Evolutionary conservation across 2,329 filamentous ascomycete species (phyloP), one percentile per base, ranked within the genome.

Genomic region (Cladosporium sp.): DNA sequence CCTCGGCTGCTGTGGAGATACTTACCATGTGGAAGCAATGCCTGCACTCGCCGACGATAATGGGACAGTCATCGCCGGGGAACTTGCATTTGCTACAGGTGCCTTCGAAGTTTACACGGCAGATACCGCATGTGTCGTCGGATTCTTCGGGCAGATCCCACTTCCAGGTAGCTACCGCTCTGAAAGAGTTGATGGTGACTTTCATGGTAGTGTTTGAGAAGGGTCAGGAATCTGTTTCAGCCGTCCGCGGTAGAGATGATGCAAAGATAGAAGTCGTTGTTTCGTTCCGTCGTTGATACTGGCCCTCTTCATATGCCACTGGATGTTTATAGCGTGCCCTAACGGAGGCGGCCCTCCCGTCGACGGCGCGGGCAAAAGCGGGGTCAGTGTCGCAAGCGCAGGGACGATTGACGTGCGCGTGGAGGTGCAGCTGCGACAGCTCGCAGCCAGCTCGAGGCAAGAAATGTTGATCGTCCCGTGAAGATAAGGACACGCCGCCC

Each of bases 11-110:
- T 22, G 38, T 34, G 34, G n/a, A 20, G 2, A 15, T 20, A 49
- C 51, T 6, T 75, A 95, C 92, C 90, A 96, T 95, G 75, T 99
- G 94, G 72, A 99, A 99, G 63, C 91, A 96, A 74, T 99, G 94
- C 5, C 92, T 93, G 76, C 94, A 99, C 79, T 93, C 95, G 43
- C 94, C 94, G 61, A 94, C 92, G 65, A 97, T 93, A 60, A 99
- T 81, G 60, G 89, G 89, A 76, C 94, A 99, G 72, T 97, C 92
- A 69, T 99, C 94, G 59, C 94, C 94, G 14, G 94, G 94, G 72
- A 92, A 97, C 81, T 95, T 96, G 86, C 94, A 99, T 58, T 92
- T 95, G 49, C 94, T 92, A 79, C 94, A 99, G 25, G 94, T 97
- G 60, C 92, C 93, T 73, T 99, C 94, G 72, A 97, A 99, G 70